Evolutionary conservation across 1,284 basidiomycete species (phyloP).

Genomic region (Microbotryomycetes sp.): DNA sequence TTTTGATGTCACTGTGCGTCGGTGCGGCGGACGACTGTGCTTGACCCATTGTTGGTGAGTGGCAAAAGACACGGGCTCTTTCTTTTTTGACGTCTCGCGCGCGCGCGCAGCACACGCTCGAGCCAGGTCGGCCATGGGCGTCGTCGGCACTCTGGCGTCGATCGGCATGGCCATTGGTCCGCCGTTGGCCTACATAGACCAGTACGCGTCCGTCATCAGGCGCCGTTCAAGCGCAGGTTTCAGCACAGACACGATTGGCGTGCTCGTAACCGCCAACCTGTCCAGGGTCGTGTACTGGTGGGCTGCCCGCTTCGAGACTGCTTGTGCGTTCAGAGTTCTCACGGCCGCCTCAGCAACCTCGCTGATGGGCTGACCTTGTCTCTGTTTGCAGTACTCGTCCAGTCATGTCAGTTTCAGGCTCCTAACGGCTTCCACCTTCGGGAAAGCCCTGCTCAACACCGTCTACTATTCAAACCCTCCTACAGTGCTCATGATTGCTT

Average conservation of each 20-base stretch:
- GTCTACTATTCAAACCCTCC: neutral
- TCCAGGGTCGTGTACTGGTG: conserved; percentile 34
- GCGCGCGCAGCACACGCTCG: too few species aligned
- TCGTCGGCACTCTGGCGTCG: conserved; percentile 2
- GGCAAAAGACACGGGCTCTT: neutral
- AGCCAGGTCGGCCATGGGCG: too few species aligned
- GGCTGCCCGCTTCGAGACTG: neutral
- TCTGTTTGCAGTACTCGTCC: conserved; percentile 2
- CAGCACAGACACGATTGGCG: conserved; percentile 41
- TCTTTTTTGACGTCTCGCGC: too few species aligned
- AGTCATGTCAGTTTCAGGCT: neutral
- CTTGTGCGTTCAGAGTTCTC: neutral
- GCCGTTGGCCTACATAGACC: conserved; percentile 45
- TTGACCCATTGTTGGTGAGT: conserved; percentile 18
- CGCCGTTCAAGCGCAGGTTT: conserved; percentile 45
- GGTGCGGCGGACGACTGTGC: conserved; percentile 7
- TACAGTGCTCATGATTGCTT: neutral
- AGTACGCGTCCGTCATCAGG: conserved; percentile 36
- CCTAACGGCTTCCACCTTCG: too few species aligned
- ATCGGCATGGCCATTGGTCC: conserved; percentile 38
- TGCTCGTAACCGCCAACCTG: conserved; percentile 42
- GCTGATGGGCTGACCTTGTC: neutral
- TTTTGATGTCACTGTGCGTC: neutral
- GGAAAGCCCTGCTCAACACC: neutral
- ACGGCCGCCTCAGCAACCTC: too few species aligned